phyloP scores from a whole-genome alignment of 148 eudicot species.

The Amaranthus palmeri region DNA sequence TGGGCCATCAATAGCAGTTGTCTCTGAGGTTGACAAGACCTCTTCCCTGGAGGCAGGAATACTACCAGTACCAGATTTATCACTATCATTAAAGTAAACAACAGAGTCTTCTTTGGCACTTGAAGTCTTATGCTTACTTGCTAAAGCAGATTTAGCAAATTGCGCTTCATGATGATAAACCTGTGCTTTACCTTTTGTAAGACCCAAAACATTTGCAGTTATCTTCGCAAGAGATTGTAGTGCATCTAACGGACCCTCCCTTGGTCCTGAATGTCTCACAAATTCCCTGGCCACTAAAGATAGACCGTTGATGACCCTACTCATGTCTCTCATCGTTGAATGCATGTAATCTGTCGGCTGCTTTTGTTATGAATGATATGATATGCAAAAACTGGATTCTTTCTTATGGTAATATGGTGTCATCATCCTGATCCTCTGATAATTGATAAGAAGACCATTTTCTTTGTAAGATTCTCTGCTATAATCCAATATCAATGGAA shows the following conservation, averaged over 20 bases:
- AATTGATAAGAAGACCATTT: background rate
- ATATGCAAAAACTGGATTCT: background rate
- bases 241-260: slow-evolving; percentile 16
- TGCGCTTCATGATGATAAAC: slow-evolving; percentile 5
- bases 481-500: background rate
- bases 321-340: slow-evolving; percentile 39
- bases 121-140: background rate
- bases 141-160: slow-evolving; percentile 11
- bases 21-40: background rate
- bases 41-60: background rate
- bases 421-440: background rate
- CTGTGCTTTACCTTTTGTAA: slow-evolving; percentile 63
- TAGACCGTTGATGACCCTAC: slow-evolving; percentile 55
- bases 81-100: slow-evolving; percentile 30
- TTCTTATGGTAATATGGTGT: background rate
- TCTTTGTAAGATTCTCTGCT: background rate
- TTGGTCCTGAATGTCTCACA: slow-evolving; percentile 24
- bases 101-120: slow-evolving; percentile 21
- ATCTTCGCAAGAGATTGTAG: slow-evolving; percentile 43
- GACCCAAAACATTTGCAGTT: slow-evolving; percentile 56
- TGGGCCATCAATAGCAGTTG: slow-evolving; percentile 9
- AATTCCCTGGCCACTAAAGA: slow-evolving; percentile 63
- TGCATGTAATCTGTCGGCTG: background rate
- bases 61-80: background rate
- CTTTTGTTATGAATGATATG: background rate